These are phyloP conservation scores for Mortierella sp. DNA, from an alignment of 371 early-diverging fungal species.

Conservation along the genomic window DNA sequence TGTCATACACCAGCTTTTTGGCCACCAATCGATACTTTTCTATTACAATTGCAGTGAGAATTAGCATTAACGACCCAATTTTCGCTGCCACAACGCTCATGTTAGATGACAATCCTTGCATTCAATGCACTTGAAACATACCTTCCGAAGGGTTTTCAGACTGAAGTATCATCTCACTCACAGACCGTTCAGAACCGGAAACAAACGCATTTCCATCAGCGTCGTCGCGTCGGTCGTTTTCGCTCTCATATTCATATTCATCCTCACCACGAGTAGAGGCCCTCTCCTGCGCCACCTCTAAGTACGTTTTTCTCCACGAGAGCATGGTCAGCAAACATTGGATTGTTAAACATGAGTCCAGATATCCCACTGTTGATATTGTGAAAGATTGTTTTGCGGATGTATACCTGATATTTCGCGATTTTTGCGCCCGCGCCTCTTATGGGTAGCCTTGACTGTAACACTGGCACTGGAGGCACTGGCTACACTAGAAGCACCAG, in stretches of 20 bases:
- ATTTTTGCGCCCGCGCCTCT: neutral
- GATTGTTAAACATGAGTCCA: too few species aligned
- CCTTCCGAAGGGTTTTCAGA: neutral
- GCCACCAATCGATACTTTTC: neutral
- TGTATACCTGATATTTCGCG: neutral
- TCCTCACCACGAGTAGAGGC: neutral
- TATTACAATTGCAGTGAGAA: neutral
- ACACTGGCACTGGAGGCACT: too few species aligned
- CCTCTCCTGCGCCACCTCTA: neutral
- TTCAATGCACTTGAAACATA: neutral
- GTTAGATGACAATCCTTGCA: neutral
- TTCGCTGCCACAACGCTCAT: neutral
- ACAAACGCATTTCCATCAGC: neutral
- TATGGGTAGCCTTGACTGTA: too few species aligned
- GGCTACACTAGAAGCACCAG: too few species aligned
- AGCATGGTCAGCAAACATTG: too few species aligned
- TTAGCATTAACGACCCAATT: neutral
- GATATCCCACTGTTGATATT: too few species aligned
- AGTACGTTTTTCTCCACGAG: neutral
- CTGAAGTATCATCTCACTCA: neutral
- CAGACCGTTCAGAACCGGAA: neutral
- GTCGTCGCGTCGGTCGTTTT: neutral
- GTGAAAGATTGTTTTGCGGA: neutral
- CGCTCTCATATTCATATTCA: neutral
- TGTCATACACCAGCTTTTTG: neutral